Conservation (phyloP, 1,139 yeast species). For the Candida gigantensis region DNA sequence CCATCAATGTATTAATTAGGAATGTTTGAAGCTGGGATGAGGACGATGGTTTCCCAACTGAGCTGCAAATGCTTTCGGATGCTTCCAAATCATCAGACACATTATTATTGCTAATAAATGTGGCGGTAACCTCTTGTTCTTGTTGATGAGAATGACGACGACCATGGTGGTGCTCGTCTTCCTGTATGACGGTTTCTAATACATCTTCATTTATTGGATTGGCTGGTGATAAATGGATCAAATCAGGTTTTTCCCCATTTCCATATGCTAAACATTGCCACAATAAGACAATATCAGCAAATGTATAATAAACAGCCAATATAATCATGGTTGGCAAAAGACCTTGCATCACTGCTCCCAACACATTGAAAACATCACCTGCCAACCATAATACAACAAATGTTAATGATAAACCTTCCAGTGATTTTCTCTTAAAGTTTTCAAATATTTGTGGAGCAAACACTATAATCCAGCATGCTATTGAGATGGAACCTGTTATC, state of each 20-base stretch:
- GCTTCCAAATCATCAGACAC: constrained; percentile 10
- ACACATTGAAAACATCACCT: constrained; percentile 88
- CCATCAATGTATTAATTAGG: constrained; percentile 62
- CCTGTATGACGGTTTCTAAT: constrained; percentile 55
- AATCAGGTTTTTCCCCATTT: constrained; percentile 54
- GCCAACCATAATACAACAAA: constrained; percentile 85
- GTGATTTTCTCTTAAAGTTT: constrained; percentile 76
- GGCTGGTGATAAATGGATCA: constrained; percentile 84
- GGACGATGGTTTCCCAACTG: constrained; percentile 8
- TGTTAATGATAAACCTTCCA: constrained; percentile 82
- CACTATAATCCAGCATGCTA: constrained; percentile 97
- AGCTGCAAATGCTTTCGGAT: constrained; percentile 4
- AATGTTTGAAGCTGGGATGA: constrained; percentile 23
- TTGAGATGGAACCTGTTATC: constrained; percentile 85
- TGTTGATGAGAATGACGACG: constrained; percentile 10
- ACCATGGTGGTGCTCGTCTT: constrained; percentile 25
- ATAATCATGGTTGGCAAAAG: constrained; percentile 91
- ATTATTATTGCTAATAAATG: constrained; percentile 6
- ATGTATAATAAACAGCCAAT: constrained; percentile 85
- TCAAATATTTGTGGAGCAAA: constrained; percentile 97
- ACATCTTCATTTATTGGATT: constrained; percentile 78
- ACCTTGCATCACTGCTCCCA: constrained; percentile 86
- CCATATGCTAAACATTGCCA: constrained; percentile 80
- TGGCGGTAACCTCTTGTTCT: constrained; percentile 10
- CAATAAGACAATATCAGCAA: constrained; percentile 82